Conservation (phyloP, 2,329 filamentous ascomycete species). For the Fusarium coffeatum region DNA sequence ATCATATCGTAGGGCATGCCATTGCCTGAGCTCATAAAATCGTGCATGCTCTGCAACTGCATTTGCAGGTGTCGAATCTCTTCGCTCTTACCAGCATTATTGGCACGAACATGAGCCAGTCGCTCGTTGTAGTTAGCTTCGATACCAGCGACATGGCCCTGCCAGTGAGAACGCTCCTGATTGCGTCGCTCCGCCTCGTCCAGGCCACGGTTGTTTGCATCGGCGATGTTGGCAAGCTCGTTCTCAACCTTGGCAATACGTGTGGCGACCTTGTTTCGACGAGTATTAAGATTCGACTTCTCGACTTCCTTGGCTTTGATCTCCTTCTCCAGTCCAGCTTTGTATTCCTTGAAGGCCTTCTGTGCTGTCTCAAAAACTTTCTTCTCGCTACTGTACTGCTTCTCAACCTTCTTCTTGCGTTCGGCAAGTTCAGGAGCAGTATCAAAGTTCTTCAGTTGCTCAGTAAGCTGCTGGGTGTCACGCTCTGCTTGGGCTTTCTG, state of each 20-base stretch:
- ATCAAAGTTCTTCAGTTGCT: conserved; percentile 72
- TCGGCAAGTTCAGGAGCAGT: conserved; percentile 71
- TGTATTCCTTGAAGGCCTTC: conserved; percentile 67
- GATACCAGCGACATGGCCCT: conserved; percentile 59
- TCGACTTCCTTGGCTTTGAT: conserved; percentile 73
- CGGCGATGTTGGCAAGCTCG: conserved; percentile 76
- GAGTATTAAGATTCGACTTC: conserved; percentile 70
- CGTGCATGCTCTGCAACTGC: conserved; percentile 50
- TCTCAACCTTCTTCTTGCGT: conserved; percentile 66
- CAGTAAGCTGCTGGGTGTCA: conserved; percentile 65
- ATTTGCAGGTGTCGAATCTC: conserved; percentile 48
- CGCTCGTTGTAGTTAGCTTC: conserved; percentile 61
- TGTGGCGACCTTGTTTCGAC: conserved; percentile 77
- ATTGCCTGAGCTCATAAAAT: conserved; percentile 50
- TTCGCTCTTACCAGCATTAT: conserved; percentile 49
- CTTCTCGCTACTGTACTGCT: conserved; percentile 66
- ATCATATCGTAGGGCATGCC: conserved; percentile 50
- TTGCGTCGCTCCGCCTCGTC: conserved; percentile 71
- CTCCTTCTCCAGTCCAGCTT: conserved; percentile 70
- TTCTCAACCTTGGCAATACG: conserved; percentile 79
- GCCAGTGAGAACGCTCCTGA: conserved; percentile 61
- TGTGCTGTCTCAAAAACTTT: conserved; percentile 69
- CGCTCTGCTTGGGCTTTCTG: conserved; percentile 74
- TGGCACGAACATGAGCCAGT: conserved; percentile 54
- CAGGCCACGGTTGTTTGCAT: conserved; percentile 73